Conservation (phyloP, 2,329 filamentous ascomycete genomes). For the Alternaria ventricosa region DNA sequence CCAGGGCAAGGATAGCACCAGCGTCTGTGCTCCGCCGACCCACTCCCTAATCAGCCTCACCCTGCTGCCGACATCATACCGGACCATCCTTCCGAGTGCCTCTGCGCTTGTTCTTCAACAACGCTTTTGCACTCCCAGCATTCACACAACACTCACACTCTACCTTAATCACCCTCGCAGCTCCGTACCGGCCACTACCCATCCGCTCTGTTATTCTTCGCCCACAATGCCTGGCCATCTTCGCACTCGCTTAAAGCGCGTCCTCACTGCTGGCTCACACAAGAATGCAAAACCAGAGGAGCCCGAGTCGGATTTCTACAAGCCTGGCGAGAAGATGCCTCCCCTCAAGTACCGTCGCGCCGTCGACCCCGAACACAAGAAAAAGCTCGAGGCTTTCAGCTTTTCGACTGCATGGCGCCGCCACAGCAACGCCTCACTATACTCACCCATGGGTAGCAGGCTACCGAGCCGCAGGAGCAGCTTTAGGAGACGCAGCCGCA, state of each 20-base stretch:
- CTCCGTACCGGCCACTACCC: background rate
- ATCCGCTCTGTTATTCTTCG: background rate
- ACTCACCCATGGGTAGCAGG: conserved; percentile 58
- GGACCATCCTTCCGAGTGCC: conserved; percentile 19
- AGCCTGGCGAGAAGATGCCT: conserved; percentile 60
- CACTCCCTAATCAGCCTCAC: conserved; percentile 27
- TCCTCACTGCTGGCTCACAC: conserved; percentile 48
- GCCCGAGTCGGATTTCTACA: conserved; percentile 56
- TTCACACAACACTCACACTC: conserved; percentile 3
- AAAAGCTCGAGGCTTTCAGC: conserved; percentile 56
- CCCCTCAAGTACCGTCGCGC: conserved; percentile 58
- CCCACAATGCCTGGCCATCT: conserved; percentile 50
- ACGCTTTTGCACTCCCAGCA: background rate
- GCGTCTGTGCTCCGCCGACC: conserved; percentile 24
- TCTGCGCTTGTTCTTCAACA: conserved; percentile 9
- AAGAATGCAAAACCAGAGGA: conserved; percentile 41
- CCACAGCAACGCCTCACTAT: conserved; percentile 53
- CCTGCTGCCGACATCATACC: conserved; percentile 24
- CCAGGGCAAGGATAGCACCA: conserved; percentile 8
- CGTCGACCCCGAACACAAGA: conserved; percentile 59
- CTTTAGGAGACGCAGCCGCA: conserved; percentile 40
- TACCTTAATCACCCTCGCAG: background rate
- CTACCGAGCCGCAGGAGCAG: conserved; percentile 51
- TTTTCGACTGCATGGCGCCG: conserved; percentile 57
- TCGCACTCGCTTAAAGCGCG: conserved; percentile 54